Evolutionary conservation across 192 early-diverging fungal species (phyloP).

Genomic region (Coemansia nantahalensis): DNA sequence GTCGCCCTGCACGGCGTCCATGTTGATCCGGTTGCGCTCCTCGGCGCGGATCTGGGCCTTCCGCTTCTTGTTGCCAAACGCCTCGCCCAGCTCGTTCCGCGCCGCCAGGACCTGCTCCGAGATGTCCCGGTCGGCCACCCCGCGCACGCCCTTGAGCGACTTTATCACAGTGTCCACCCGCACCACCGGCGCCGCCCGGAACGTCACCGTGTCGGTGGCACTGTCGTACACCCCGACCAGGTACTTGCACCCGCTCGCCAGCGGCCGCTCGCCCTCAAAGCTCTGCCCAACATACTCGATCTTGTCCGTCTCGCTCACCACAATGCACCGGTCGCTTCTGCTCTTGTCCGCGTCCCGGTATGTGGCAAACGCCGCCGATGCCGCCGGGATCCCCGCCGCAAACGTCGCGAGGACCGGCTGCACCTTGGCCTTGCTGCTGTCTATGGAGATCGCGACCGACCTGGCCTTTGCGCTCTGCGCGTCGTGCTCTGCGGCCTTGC

Average conservation of each 20-base stretch:
- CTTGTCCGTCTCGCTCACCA: conserved; percentile 70
- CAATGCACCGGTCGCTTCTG: conserved; percentile 25
- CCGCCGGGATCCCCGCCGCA: conserved; percentile 27
- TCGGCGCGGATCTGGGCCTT: conserved; percentile 74
- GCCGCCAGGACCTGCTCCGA: conserved; percentile 57
- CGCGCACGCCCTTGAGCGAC: conserved; percentile 57
- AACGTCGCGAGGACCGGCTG: conserved; percentile 51
- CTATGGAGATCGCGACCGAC: conserved; percentile 25
- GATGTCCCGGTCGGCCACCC: conserved; percentile 43
- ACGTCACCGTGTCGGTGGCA: conserved; percentile 62
- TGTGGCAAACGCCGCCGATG: conserved; percentile 37
- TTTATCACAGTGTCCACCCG: conserved; percentile 68
- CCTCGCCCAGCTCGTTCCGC: conserved; percentile 78
- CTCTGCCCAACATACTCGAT: conserved; percentile 72
- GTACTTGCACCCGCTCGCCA: conserved; percentile 56
- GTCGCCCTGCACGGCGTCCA: conserved; percentile 61
- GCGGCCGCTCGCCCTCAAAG: conserved; percentile 57
- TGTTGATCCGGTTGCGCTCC: conserved; percentile 86
- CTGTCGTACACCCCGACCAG: conserved; percentile 79
- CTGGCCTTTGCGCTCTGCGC: not conserved
- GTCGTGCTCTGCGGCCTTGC: conserved; percentile 22
- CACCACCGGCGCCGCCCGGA: conserved; percentile 65
- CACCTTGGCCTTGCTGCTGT: conserved; percentile 31
- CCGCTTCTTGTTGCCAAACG: conserved; percentile 91
- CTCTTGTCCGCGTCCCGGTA: conserved; percentile 25